Conservation (phyloP, 2,329 filamentous ascomycete genomes). For the Pseudogymnoascus destructans region DNA sequence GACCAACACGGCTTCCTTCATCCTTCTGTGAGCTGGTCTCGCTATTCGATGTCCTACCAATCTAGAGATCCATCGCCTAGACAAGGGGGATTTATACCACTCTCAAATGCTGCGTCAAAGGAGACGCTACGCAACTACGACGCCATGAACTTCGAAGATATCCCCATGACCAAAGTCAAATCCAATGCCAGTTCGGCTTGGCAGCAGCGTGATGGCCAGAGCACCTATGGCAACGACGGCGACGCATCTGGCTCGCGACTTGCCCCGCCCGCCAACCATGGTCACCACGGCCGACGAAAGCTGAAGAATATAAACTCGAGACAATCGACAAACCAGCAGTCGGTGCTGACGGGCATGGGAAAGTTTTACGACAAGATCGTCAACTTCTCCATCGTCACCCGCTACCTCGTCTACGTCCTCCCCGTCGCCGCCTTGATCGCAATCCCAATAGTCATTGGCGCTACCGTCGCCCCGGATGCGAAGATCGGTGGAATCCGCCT, state of each 20-base stretch:
- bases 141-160: slow-evolving; percentile 1
- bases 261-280: slow-evolving; percentile 14
- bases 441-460: slow-evolving; percentile 45
- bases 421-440: slow-evolving; percentile 50
- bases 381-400: slow-evolving; percentile 47
- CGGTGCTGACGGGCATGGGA: slow-evolving; percentile 52
- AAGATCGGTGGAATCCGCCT: slow-evolving; percentile 37
- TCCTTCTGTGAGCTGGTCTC: not conserved
- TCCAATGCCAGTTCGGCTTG: slow-evolving; percentile 10
- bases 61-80: not conserved
- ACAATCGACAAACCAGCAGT: slow-evolving; percentile 37
- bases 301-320: slow-evolving; percentile 29
- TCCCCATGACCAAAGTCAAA: slow-evolving; percentile 2
- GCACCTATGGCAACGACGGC: slow-evolving; percentile 9
- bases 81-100: not conserved
- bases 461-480: slow-evolving; percentile 31
- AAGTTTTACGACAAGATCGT: slow-evolving; percentile 52
- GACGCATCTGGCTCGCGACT: not conserved
- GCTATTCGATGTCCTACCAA: not conserved
- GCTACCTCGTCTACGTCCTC: slow-evolving; percentile 55
- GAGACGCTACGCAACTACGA: slow-evolving; percentile 6
- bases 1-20: not conserved
- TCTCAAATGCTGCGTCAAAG: not conserved
- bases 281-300: slow-evolving; percentile 34
- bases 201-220: slow-evolving; percentile 10